A percentile compares a stretch with the other conserved stretches of the same genome.
Evolutionary conservation across 108 stramenopile species (phyloP).

Genomic region (Bacterosira constricta): DNA sequence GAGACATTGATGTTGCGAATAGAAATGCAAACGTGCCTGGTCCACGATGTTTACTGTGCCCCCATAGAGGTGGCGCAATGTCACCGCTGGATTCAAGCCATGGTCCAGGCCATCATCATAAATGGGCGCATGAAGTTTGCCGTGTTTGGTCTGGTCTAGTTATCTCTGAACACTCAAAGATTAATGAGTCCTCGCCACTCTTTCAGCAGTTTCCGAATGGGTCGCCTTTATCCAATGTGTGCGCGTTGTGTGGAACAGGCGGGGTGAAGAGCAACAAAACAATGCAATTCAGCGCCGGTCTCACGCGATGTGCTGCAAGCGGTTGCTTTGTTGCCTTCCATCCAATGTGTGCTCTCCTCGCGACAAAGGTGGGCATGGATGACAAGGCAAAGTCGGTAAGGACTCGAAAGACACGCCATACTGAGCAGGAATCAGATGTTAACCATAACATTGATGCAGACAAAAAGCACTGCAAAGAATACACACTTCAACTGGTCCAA

Average conservation of each 20-base stretch:
- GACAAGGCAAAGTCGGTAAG: constrained; percentile 12
- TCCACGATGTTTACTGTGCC: constrained; percentile 58
- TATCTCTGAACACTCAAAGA: constrained; percentile 7
- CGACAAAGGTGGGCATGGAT: constrained; percentile 34
- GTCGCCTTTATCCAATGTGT: constrained; percentile 27
- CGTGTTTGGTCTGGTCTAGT: constrained; percentile 56
- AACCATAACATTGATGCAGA: constrained; percentile 40
- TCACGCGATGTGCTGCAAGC: constrained; percentile 70
- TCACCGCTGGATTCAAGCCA: constrained; percentile 24
- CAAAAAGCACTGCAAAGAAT: constrained; percentile 52
- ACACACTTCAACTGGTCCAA: constrained; percentile 53
- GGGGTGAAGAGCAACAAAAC: constrained; percentile 8
- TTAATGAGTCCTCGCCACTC: background rate
- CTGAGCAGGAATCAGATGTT: constrained; percentile 5
- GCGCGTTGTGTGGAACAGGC: constrained; percentile 63
- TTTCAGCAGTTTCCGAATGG: constrained; percentile 2
- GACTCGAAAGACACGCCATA: constrained; percentile 31
- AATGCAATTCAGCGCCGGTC: constrained; percentile 3
- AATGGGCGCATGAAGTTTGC: constrained; percentile 76
- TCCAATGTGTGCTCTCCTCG: constrained; percentile 78
- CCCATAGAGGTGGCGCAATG: constrained; percentile 74
- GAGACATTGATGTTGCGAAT: constrained; percentile 9
- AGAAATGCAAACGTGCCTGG: constrained; percentile 24
- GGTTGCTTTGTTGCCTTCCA: constrained; percentile 73
- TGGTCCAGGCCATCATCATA: constrained; percentile 2